Evolutionary conservation across 345 rosid species (phyloP).

Genomic region (Eucalyptus virginea): DNA sequence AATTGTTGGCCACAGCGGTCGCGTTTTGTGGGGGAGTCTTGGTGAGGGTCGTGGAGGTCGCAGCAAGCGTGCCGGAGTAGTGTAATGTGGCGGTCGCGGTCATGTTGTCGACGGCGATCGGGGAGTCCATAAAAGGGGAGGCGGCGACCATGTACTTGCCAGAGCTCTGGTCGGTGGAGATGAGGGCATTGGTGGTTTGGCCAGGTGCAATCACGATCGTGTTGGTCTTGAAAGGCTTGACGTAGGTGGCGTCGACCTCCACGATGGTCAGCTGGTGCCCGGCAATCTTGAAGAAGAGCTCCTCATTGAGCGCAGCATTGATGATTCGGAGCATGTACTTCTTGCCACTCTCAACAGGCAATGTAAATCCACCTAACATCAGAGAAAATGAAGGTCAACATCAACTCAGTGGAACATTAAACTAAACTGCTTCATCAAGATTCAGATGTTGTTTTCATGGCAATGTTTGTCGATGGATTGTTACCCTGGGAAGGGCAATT

Average conservation of each 20-base stretch:
- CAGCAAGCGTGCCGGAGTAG: constrained; percentile 63
- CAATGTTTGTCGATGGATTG: background rate
- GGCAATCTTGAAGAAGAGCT: background rate
- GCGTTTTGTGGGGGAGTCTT: constrained; percentile 68
- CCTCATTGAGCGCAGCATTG: background rate
- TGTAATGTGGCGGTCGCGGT: constrained; percentile 82
- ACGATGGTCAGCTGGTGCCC: background rate
- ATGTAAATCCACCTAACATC: background rate
- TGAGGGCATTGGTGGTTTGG: background rate
- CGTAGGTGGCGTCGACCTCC: background rate
- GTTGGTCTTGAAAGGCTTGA: background rate
- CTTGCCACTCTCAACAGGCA: background rate
- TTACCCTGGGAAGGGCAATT: background rate
- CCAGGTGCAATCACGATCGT: background rate
- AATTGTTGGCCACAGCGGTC: constrained; percentile 52
- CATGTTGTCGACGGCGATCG: constrained; percentile 59
- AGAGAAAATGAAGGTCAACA: background rate
- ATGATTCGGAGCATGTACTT: background rate
- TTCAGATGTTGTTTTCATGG: too few species aligned
- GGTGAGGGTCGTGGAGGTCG: constrained; percentile 21
- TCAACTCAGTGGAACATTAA: background rate
- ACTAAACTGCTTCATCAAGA: too few species aligned
- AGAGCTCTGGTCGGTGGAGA: background rate
- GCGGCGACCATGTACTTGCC: background rate
- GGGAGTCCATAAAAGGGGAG: constrained; percentile 52